A percentile compares a stretch with the other conserved stretches of the same genome.
phyloP scores from a whole-genome alignment of 495 filamentous ascomycete species.

The Lasiosphaeria miniovina region DNA sequence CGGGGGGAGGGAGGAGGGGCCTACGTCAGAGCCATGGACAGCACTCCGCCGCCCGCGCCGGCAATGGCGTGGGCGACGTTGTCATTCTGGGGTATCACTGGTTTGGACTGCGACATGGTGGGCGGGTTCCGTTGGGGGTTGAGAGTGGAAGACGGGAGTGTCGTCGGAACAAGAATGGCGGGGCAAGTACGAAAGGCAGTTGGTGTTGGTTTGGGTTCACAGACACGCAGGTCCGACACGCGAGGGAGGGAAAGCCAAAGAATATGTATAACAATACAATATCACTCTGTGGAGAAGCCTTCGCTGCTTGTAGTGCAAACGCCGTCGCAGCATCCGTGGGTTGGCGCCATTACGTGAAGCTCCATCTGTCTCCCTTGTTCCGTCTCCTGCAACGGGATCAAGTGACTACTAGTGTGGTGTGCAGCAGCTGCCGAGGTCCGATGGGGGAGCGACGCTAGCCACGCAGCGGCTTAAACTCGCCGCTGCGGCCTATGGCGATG shows the following conservation, averaged over 20 bases:
- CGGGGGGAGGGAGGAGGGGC: constrained; percentile 22
- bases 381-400: background rate
- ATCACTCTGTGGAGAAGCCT: constrained; percentile 5
- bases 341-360: constrained; percentile 14
- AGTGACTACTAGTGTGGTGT: background rate
- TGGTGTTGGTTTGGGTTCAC: too few relatives aligned
- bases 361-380: background rate
- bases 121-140: constrained; percentile 1
- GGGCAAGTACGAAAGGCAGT: background rate
- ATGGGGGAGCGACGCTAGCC: constrained; percentile 16
- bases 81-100: constrained; percentile 67
- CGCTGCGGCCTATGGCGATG: background rate
- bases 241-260: background rate
- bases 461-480: constrained; percentile 5
- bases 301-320: background rate
- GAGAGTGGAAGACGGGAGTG: background rate
- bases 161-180: too few relatives aligned
- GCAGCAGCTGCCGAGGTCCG: constrained; percentile 27
- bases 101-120: constrained; percentile 41
- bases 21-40: constrained; percentile 94
- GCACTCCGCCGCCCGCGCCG: constrained; percentile 84
- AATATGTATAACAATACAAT: background rate
- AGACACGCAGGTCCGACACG: too few relatives aligned
- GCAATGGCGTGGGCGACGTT: constrained; percentile 88
- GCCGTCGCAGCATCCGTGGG: constrained; percentile 1